A percentile compares a stretch with the other conserved stretches of the same genome.
Conservation (phyloP, 306 rosid species). For the Dryas drummondii region DNA sequence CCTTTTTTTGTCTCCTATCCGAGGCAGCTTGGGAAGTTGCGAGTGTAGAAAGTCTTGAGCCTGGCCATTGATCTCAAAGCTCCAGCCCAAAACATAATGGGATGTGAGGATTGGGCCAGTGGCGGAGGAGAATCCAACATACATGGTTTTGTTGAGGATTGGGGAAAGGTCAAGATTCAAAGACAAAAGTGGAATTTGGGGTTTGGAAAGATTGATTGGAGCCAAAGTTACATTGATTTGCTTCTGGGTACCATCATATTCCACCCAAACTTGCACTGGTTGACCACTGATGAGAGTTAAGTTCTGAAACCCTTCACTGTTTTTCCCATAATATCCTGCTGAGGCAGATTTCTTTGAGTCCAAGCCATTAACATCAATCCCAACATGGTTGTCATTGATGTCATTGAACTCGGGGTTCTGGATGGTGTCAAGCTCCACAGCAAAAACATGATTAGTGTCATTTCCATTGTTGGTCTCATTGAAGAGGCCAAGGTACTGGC, state of each 20-base stretch:
- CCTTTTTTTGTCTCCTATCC: background rate
- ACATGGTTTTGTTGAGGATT: constrained; percentile 2
- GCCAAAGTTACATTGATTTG: too few species aligned
- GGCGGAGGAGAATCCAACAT: constrained; percentile 19
- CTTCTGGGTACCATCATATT: too few species aligned
- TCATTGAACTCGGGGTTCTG: background rate
- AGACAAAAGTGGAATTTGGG: too few species aligned
- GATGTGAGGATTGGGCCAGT: background rate
- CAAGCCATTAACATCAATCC: constrained; percentile 15
- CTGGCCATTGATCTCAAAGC: constrained; percentile 23
- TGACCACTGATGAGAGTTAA: too few species aligned
- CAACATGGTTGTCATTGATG: constrained; percentile 14
- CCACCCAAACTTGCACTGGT: too few species aligned
- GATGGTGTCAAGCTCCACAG: constrained; percentile 17
- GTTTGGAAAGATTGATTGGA: too few species aligned
- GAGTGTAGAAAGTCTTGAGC: constrained; percentile 16
- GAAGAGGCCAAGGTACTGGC: constrained; percentile 18
- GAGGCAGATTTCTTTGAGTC: background rate
- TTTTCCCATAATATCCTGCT: background rate
- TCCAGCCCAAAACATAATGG: constrained; percentile 19
- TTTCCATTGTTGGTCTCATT: background rate
- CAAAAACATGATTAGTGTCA: background rate
- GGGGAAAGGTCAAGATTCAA: too few species aligned
- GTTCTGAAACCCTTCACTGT: background rate
- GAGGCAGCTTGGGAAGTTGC: background rate